phyloP scores from a whole-genome alignment of 2,329 filamentous ascomycete species.

The Penicillium sp. region DNA sequence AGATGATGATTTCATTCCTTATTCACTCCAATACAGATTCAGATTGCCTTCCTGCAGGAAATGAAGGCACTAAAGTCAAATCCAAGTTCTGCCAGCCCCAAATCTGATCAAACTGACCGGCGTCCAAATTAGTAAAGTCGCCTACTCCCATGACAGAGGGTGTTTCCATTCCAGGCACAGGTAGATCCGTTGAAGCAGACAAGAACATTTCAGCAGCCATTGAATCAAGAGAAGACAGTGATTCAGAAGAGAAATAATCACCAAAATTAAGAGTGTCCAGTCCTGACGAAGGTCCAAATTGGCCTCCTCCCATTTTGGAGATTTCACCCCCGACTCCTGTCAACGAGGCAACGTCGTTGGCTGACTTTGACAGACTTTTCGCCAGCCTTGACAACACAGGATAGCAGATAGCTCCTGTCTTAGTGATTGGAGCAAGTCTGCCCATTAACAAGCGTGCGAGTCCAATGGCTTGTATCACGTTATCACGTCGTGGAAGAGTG shows the following conservation, averaged over 20 bases:
- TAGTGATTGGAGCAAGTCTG: slow-evolving; percentile 17
- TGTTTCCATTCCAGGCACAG: slow-evolving; percentile 7
- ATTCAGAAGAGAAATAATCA: slow-evolving; percentile 3
- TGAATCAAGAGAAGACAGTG: slow-evolving; percentile 1
- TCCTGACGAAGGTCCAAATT: background rate
- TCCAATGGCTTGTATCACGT: slow-evolving; percentile 41
- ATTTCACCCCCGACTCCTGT: background rate
- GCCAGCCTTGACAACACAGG: slow-evolving; percentile 22
- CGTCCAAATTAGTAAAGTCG: slow-evolving; percentile 20
- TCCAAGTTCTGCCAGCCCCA: slow-evolving; percentile 29
- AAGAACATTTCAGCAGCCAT: slow-evolving; percentile 5
- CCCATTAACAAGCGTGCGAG: slow-evolving; percentile 36
- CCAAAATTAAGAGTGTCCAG: background rate
- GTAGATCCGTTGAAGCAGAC: slow-evolving; percentile 6
- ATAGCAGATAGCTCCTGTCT: slow-evolving; percentile 25
- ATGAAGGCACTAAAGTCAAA: slow-evolving; percentile 9
- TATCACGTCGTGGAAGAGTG: slow-evolving; percentile 40
- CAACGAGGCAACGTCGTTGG: background rate
- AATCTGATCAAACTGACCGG: slow-evolving; percentile 25
- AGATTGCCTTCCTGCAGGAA: background rate
- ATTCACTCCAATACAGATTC: background rate
- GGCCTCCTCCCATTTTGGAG: too few relatives aligned
- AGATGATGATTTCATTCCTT: background rate
- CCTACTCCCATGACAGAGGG: slow-evolving; percentile 7
- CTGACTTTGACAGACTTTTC: slow-evolving; percentile 9